Evolutionary conservation across 345 rosid species (phyloP), one percentile per base, ranked within the genome.

Genomic region (Populus alba): DNA sequence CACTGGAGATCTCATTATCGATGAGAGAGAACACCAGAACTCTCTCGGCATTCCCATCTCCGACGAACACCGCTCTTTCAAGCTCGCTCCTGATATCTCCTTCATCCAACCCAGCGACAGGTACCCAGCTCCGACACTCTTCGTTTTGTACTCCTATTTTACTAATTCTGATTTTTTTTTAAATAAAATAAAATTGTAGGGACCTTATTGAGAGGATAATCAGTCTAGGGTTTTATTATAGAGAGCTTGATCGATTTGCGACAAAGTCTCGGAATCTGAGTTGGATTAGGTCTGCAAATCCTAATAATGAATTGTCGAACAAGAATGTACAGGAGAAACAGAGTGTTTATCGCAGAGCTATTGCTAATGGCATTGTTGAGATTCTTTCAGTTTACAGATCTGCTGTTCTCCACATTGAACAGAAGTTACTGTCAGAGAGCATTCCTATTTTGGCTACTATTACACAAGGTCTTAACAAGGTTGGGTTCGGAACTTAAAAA

Each of bases 401-500:
- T 77, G 95, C 97, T 29, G 94, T 93, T 87, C 97, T 95, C 76
- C 95, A 84, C 74, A 89, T 93, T 55, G 99, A 95, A 88, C 98
- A 88, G 89, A 89, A 84, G 75, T 86, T 95, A 81, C 79, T 93
- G 85, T 91, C 97, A 0, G 99, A 95, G 71, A 80, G 91, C 27
- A 80, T 86, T 78, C 99, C 97, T 68, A 92, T 93, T 71, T 81
- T 95, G 80, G 97, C 96, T 38, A 90, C 95, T 8, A 87, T 92
- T 15, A 94, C 97, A 2, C 94, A 95, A 71, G 99, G 97, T 55
- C 97, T 95, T 75, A 95, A 91, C 80, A 95, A 94, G 98, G 98
- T 95, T 71, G 69, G 75, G 18, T 15, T 65, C 20, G 5, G 39
- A 20, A 70, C 16, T 66, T 38, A 69, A 15, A 10, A 72, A 22